Evolutionary conservation across 2,329 filamentous ascomycete genomes (phyloP).

Genomic region (Pseudogymnoascus sp.): DNA sequence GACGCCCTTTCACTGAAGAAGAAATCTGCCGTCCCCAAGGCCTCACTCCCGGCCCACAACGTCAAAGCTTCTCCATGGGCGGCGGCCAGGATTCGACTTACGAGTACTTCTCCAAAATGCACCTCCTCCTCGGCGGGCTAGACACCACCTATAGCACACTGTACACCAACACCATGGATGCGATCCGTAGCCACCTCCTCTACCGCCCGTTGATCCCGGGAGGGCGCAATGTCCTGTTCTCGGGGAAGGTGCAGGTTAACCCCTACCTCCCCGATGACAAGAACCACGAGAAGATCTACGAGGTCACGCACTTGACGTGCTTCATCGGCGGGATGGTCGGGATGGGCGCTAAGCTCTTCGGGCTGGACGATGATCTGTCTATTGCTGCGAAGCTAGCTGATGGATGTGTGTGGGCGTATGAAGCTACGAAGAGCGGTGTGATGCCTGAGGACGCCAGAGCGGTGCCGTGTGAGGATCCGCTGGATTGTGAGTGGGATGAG

Average conservation of each 20-base stretch:
- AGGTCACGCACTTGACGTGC: slow-evolving; percentile 51
- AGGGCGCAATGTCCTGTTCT: slow-evolving; percentile 64
- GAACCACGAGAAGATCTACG: slow-evolving; percentile 36
- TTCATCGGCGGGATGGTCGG: slow-evolving; percentile 67
- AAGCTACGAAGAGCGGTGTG: slow-evolving; percentile 50
- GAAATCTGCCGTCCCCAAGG: slow-evolving; percentile 52
- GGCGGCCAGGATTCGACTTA: slow-evolving; percentile 64
- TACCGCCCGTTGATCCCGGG: slow-evolving; percentile 69
- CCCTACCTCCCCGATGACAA: slow-evolving; percentile 26
- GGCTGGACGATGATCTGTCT: slow-evolving; percentile 50
- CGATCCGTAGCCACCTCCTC: slow-evolving; percentile 65
- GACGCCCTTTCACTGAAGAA: not conserved
- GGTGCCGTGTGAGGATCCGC: slow-evolving; percentile 37
- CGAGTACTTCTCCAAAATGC: slow-evolving; percentile 64
- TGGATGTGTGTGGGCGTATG: slow-evolving; percentile 65
- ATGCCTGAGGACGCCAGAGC: slow-evolving; percentile 54
- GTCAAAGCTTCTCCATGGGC: slow-evolving; percentile 49
- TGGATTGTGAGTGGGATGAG: slow-evolving; percentile 27
- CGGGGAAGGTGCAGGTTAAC: slow-evolving; percentile 37
- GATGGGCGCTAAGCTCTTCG: slow-evolving; percentile 56
- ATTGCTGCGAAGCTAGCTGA: slow-evolving; percentile 56
- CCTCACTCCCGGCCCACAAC: slow-evolving; percentile 42
- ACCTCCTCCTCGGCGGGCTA: slow-evolving; percentile 68
- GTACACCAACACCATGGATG: slow-evolving; percentile 61
- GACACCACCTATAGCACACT: slow-evolving; percentile 65